These are phyloP conservation scores for Lachancea quebecensis DNA, from an alignment of 805 yeast genomes.

Conservation along the genomic window DNA sequence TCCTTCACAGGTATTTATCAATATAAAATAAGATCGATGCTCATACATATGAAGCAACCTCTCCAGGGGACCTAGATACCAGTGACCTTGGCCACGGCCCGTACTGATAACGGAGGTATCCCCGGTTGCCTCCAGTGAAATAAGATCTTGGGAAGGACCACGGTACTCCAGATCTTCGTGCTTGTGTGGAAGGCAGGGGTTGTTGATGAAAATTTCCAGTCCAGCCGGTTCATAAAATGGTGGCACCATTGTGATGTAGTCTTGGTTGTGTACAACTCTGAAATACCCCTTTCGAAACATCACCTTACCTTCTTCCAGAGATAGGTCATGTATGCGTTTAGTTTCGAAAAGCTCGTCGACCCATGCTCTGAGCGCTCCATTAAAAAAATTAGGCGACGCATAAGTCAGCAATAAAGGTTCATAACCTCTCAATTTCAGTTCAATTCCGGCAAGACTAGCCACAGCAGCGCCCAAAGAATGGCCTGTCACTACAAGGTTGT, in stretches of 20 bases:
- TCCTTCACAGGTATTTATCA: slow-evolving; percentile 30
- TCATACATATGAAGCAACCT: slow-evolving; percentile 31
- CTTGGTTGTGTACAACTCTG: slow-evolving; percentile 52
- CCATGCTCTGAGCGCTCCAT: slow-evolving; percentile 42
- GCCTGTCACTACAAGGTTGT: slow-evolving; percentile 51
- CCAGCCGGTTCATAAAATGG: slow-evolving; percentile 48
- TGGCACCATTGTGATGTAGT: slow-evolving; percentile 55
- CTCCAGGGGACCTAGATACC: slow-evolving; percentile 7
- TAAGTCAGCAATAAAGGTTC: slow-evolving; percentile 50
- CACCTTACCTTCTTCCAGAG: slow-evolving; percentile 23
- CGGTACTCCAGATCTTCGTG: slow-evolving; percentile 22
- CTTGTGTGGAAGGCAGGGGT: slow-evolving; percentile 30
- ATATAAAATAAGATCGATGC: slow-evolving; percentile 34
- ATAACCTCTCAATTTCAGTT: slow-evolving; percentile 46
- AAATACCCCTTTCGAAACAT: slow-evolving; percentile 36
- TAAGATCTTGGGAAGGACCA: slow-evolving; percentile 14
- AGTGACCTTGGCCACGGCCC: slow-evolving; percentile 4
- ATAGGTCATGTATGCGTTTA: slow-evolving; percentile 21
- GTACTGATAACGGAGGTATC: not conserved
- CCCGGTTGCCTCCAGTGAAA: slow-evolving; percentile 2
- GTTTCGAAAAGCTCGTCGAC: slow-evolving; percentile 46
- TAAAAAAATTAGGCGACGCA: slow-evolving; percentile 64
- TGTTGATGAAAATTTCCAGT: slow-evolving; percentile 40
- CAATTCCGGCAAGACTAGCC: slow-evolving; percentile 57
- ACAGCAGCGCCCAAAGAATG: slow-evolving; percentile 77